phyloP scores from a whole-genome alignment of 129 eudicot genomes.

The Arctium lappa region DNA sequence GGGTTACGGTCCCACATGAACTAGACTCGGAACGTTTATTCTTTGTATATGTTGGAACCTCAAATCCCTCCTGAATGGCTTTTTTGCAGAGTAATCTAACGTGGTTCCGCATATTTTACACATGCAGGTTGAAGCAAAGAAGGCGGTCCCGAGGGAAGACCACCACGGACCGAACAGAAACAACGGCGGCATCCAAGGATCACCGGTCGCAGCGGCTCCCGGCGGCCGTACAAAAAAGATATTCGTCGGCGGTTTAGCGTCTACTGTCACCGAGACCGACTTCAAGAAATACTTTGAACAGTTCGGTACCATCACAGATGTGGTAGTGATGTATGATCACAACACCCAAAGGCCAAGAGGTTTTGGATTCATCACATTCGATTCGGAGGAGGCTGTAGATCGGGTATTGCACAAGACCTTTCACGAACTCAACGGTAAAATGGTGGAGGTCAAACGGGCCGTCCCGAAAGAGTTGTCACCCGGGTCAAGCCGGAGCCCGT shows the following conservation, averaged over 20 bases:
- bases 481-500: slow-evolving; percentile 59
- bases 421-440: slow-evolving; percentile 85
- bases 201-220: slow-evolving; percentile 56
- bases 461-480: slow-evolving; percentile 88
- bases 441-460: slow-evolving; percentile 93
- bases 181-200: slow-evolving; percentile 63
- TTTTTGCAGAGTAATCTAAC: not conserved
- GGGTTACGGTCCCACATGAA: not conserved
- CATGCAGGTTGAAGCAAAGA: slow-evolving; percentile 88
- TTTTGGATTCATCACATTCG: slow-evolving; percentile 84
- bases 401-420: slow-evolving; percentile 65
- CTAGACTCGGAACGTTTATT: too few relatives aligned
- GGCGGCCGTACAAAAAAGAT: slow-evolving; percentile 84
- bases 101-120: not conserved
- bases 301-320: slow-evolving; percentile 74
- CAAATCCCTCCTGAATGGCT: not conserved
- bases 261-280: slow-evolving; percentile 81
- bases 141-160: slow-evolving; percentile 96
- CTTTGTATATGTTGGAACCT: not conserved
- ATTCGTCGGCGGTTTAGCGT: slow-evolving; percentile 93
- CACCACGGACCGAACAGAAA: slow-evolving; percentile 54
- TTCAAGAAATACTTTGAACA: slow-evolving; percentile 82
- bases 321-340: slow-evolving; percentile 93
- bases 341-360: slow-evolving; percentile 95
- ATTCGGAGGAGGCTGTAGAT: slow-evolving; percentile 80